Evolutionary conservation across 2,329 filamentous ascomycete genomes (phyloP), one percentile per base, ranked within the genome.

Genomic region (Neonectria magnoliae): DNA sequence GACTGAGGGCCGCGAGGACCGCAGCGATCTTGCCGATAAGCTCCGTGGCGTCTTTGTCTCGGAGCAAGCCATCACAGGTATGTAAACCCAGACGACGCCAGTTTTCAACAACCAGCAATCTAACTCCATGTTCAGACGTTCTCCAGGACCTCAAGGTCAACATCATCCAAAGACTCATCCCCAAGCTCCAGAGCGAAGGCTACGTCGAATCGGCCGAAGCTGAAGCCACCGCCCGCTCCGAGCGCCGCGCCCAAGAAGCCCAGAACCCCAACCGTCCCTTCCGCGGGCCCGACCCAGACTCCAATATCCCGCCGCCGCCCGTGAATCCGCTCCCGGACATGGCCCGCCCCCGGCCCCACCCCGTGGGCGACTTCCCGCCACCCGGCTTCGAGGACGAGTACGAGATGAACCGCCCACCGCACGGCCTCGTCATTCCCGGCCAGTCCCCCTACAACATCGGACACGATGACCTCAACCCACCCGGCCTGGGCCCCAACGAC

Each of bases 311-410:
- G 4, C 87, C 90, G 68, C 92, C 91, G 0, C 74, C 90, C 68
- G 80, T 87, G 51, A 90, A 91, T 73, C 90, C 88, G n/a, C 84
- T 92, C 38, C 88, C 85, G 11, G 85, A 82, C 2, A 84, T 86
- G 42, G 86, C 87, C 14, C 72, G 70, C 14, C 89, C 85, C 0
- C 83, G 87, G 20, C 92, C 92, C 1, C 64, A 65, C 1, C 94
- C 94, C 0, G 81, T 86, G 0, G 89, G 85, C 10, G 92, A 94
- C 69, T 94, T 97, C 70, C 88, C 91, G 1, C 94, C 95, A 0
- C 96, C 96, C 0, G 93, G 88, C 20, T 98, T 98, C 70, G 96
- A 98, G 70, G 95, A 99, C 76, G 94, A 98, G 75, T 91, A 93
- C 73, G 93, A 98, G 67, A 85, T 98, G 64, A 89, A 92, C 66